Evolutionary conservation across 192 early-diverging fungal species (phyloP), one percentile per base, ranked within the genome.

Genomic region (Mortierella claussenii): DNA sequence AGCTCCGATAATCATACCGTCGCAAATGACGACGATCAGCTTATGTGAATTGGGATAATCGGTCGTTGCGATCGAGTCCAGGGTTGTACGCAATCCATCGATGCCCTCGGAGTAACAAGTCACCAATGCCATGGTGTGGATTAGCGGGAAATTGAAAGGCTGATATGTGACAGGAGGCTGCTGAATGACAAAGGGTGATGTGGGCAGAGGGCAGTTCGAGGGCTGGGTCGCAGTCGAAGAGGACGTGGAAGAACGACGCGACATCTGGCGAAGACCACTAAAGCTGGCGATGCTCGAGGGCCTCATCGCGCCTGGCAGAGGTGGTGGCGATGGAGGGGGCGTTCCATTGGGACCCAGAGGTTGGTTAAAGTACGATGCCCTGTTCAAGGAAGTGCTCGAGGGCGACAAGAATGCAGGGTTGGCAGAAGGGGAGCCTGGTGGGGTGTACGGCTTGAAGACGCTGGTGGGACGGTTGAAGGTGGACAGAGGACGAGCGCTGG

Each of bases 91-190:
- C 21, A 95, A 83, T 28, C 92, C 92, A 27, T 84, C 84, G 32
- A 90, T 87, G 49, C 92, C 92, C 79, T 98, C 96, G 30, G 95
- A 97, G 75, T 98, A 98, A 71, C 92, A 94, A 2, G 95, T 93
- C 2, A 98, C 93, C 40, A 97, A 78, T 42, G 93, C 85, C 51
- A 96, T 79, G 1, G 88, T 89, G 61, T 88, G 81, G 3, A 78
- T 74, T n/a, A 83, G 40, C 33, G 65, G 71, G 44, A 83, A 86
- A 42, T 86, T 83, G 58, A 83, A 91, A 47, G 85, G 82, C 60
- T 86, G 84, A 65, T 82, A 85, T 20, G 81, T 79, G 2, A 81
- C 83, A 60, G 84, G 75, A 55, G 81, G 60, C 80, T 63, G 44
- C 32, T 60, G 45, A 43, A 73, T 51, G 11, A 32, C 36, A 51